Conservation (phyloP, 2,329 filamentous ascomycete species). For the Alternaria alternata region DNA sequence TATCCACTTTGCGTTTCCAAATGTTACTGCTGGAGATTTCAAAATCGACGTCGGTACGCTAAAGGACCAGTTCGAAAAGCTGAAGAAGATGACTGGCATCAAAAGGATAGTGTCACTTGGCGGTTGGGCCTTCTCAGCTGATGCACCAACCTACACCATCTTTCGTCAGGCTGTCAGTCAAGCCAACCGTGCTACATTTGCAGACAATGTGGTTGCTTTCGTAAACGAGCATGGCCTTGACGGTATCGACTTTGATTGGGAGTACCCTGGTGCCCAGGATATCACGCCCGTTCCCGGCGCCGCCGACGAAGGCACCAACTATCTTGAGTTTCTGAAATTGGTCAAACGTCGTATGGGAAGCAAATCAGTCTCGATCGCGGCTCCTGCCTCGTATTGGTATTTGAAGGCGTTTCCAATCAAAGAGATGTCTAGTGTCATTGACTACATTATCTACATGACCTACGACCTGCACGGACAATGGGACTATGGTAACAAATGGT, state of each 20-base stretch:
- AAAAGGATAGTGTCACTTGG: slow-evolving; percentile 55
- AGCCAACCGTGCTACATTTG: slow-evolving; percentile 48
- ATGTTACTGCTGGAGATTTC: background rate
- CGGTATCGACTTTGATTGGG: slow-evolving; percentile 59
- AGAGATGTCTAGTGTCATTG: slow-evolving; percentile 26
- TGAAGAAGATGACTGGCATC: background rate
- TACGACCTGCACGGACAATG: slow-evolving; percentile 55
- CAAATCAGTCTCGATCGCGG: slow-evolving; percentile 35
- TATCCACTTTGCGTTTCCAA: too few relatives aligned
- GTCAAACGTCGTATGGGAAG: slow-evolving; percentile 17
- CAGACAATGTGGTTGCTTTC: slow-evolving; percentile 33
- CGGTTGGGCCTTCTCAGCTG: slow-evolving; percentile 56
- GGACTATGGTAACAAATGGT: slow-evolving; percentile 46
- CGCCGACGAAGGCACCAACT: slow-evolving; percentile 31
- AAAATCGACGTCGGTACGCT: too few relatives aligned
- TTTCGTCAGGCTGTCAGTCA: slow-evolving; percentile 44
- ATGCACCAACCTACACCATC: slow-evolving; percentile 48
- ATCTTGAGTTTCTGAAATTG: slow-evolving; percentile 29
- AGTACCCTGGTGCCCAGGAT: slow-evolving; percentile 19
- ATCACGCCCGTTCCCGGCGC: too few relatives aligned
- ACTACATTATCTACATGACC: slow-evolving; percentile 47
- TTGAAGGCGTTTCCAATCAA: slow-evolving; percentile 34
- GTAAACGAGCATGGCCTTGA: slow-evolving; percentile 29
- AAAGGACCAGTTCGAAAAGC: slow-evolving; percentile 41
- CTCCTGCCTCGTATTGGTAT: slow-evolving; percentile 43